These are phyloP conservation scores for Ustilago shanxiensis DNA, from an alignment of 1,284 basidiomycete species.

Conservation along the genomic window DNA sequence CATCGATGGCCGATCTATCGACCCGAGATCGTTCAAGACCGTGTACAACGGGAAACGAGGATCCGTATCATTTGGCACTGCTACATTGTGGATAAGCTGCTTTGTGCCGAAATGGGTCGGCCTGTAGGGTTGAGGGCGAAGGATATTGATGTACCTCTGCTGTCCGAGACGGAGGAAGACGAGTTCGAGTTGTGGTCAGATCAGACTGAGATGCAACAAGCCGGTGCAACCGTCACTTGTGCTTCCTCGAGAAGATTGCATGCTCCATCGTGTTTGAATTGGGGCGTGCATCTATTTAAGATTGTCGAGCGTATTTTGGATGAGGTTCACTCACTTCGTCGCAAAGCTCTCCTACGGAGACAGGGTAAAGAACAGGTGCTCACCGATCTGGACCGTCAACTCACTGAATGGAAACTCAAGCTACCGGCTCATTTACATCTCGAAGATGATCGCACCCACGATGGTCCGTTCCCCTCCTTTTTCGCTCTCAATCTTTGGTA, in stretches of 20 bases:
- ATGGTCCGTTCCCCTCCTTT: constrained; percentile 55
- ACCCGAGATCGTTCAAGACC: constrained; percentile 54
- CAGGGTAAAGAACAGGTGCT: constrained; percentile 54
- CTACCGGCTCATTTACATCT: constrained; percentile 55
- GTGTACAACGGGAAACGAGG: constrained; percentile 67
- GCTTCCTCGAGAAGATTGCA: constrained; percentile 33
- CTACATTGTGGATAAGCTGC: constrained; percentile 71
- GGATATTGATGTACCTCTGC: constrained; percentile 70
- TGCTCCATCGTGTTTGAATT: constrained; percentile 59
- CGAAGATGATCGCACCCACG: constrained; percentile 35
- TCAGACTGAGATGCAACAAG: constrained; percentile 50
- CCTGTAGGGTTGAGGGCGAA: constrained; percentile 70
- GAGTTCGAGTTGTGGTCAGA: constrained; percentile 71
- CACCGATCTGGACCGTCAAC: constrained; percentile 55
- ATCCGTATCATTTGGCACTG: constrained; percentile 71
- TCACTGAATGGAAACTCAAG: constrained; percentile 54
- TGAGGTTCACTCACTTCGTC: constrained; percentile 60
- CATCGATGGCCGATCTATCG: constrained; percentile 66
- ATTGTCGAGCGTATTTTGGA: constrained; percentile 62
- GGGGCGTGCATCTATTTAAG: constrained; percentile 59
- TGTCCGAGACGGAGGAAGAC: constrained; percentile 71
- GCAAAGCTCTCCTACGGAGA: constrained; percentile 57
- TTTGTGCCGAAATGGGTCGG: constrained; percentile 71
- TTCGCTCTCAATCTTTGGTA: constrained; percentile 62
- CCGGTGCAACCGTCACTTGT: background rate